Percentiles rank a stretch among this genome's conserved stretches.
These are phyloP conservation scores for Massarina eburnea DNA, from an alignment of 2,329 filamentous ascomycete genomes.

Conservation along the genomic window DNA sequence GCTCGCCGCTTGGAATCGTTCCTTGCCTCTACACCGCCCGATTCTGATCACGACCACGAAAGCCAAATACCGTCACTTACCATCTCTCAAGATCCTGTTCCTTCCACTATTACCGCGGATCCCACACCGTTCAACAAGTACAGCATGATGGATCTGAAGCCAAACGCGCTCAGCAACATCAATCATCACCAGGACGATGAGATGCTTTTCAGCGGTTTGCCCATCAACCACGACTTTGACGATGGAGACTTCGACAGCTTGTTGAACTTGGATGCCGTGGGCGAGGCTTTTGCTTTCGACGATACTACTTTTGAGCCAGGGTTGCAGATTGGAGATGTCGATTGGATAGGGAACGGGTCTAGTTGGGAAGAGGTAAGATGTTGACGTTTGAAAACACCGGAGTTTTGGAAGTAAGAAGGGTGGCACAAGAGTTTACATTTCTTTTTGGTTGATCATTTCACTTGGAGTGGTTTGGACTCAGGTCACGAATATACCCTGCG, in stretches of 20 bases:
- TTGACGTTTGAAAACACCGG: no score
- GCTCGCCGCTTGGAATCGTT: constrained; percentile 51
- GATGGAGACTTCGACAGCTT: constrained; percentile 44
- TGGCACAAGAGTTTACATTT: neutral
- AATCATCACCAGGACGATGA: constrained; percentile 40
- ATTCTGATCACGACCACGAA: constrained; percentile 43
- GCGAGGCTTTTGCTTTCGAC: constrained; percentile 40
- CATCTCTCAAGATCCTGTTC: constrained; percentile 25
- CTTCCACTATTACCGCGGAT: constrained; percentile 10
- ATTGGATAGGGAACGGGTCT: constrained; percentile 17
- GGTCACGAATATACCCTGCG: no score
- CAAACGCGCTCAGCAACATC: constrained; percentile 25
- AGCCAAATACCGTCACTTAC: constrained; percentile 27
- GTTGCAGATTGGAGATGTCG: constrained; percentile 18
- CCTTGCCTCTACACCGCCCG: constrained; percentile 54
- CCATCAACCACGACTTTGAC: constrained; percentile 42
- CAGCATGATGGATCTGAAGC: constrained; percentile 17
- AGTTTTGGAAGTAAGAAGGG: no score
- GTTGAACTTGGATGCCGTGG: constrained; percentile 44
- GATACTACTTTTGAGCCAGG: constrained; percentile 23
- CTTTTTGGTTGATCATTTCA: no score
- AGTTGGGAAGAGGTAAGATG: constrained; percentile 8
- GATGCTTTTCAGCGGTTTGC: constrained; percentile 36
- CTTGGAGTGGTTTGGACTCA: no score
- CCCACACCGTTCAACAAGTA: constrained; percentile 21